Percentiles rank a stretch among this genome's conserved stretches.
Evolutionary conservation across 345 rosid genomes (phyloP).

Genomic region (Camelina neglecta): DNA sequence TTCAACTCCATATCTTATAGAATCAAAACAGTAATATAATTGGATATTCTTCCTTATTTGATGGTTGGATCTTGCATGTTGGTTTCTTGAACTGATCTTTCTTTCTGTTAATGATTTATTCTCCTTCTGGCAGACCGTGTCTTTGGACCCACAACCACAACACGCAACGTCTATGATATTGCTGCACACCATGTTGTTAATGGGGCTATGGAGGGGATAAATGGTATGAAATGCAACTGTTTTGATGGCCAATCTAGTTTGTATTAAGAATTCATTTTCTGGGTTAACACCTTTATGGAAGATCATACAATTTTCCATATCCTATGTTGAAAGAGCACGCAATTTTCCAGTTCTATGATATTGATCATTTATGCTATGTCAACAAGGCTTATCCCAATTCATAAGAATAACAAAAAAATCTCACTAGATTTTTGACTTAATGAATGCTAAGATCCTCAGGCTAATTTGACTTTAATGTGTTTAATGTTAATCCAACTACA

Average conservation of each 20-base stretch:
- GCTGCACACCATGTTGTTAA: constrained; percentile 94
- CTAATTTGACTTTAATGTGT: neutral
- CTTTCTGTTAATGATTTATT: constrained; percentile 11
- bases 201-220: constrained; percentile 98
- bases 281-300: neutral
- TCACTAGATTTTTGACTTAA: constrained; percentile 2
- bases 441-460: constrained; percentile 14
- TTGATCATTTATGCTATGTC: constrained; percentile 15
- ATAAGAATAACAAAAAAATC: neutral
- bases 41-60: constrained; percentile 14
- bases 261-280: constrained; percentile 17
- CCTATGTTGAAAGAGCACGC: neutral
- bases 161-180: constrained; percentile 98
- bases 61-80: constrained; percentile 15
- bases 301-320: neutral
- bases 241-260: constrained; percentile 29
- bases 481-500: constrained; percentile 46
- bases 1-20: neutral
- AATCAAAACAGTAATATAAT: neutral
- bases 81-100: constrained; percentile 16
- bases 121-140: constrained; percentile 69
- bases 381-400: constrained; percentile 6
- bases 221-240: constrained; percentile 55
- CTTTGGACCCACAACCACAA: constrained; percentile 98
- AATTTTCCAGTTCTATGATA: constrained; percentile 1